Evolutionary conservation across 2,329 filamentous ascomycete species (phyloP).

Genomic region (Neoarthrinium moseri): DNA sequence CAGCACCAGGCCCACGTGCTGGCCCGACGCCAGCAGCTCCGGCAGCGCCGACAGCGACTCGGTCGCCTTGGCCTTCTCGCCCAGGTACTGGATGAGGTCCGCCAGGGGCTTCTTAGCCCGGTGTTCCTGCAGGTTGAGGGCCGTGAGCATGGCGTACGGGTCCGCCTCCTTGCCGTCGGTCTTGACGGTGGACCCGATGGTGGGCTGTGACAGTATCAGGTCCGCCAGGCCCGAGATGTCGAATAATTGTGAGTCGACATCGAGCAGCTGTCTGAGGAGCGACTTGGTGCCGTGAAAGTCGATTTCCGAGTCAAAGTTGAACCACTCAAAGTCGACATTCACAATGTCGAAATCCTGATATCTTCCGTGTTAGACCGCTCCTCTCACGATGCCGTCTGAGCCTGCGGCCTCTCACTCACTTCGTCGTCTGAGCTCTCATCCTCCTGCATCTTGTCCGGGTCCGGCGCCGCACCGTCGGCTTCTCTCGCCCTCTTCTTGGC

Average conservation of each 20-base stretch:
- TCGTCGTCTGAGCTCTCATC: slow-evolving; percentile 53
- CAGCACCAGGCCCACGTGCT: slow-evolving; percentile 80
- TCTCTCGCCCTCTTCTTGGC: slow-evolving; percentile 52
- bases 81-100: slow-evolving; percentile 70
- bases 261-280: slow-evolving; percentile 86
- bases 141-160: slow-evolving; percentile 88
- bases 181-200: slow-evolving; percentile 92
- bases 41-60: slow-evolving; percentile 56
- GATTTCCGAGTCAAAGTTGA: slow-evolving; percentile 84
- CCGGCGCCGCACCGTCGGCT: slow-evolving; percentile 41
- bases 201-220: slow-evolving; percentile 80
- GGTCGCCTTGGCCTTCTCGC: slow-evolving; percentile 51
- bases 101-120: slow-evolving; percentile 71
- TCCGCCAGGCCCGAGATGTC: slow-evolving; percentile 85
- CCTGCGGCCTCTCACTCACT: slow-evolving; percentile 27
- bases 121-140: slow-evolving; percentile 79
- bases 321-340: slow-evolving; percentile 98
- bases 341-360: slow-evolving; percentile 82
- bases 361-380: slow-evolving; percentile 13
- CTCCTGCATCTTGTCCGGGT: slow-evolving; percentile 48
- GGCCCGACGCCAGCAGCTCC: slow-evolving; percentile 53
- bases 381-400: slow-evolving; percentile 3
- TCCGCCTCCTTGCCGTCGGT: slow-evolving; percentile 93
- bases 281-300: slow-evolving; percentile 96
- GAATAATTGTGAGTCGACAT: slow-evolving; percentile 81